Conservation (phyloP, 768 basidiomycete genomes). For the Leccinum uliginosum region DNA sequence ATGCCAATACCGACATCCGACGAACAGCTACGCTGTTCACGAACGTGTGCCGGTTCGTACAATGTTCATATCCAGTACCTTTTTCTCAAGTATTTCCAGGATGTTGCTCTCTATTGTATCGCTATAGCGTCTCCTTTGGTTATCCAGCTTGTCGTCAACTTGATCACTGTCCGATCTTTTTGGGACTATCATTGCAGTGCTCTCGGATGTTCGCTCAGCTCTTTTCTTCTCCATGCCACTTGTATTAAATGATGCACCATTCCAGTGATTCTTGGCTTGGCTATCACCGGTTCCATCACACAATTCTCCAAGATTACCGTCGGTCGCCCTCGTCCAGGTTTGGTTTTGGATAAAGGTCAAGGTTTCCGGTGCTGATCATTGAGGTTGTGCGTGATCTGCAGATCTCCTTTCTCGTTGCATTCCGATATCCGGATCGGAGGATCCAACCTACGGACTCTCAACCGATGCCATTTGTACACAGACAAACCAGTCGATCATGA, state of each 20-base stretch:
- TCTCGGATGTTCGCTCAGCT: slow-evolving; percentile 38
- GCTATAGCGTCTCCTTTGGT: slow-evolving; percentile 62
- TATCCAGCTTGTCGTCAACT: slow-evolving; percentile 65
- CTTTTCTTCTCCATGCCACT: slow-evolving; percentile 23
- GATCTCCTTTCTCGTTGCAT: slow-evolving; percentile 48
- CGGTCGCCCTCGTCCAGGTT: slow-evolving; percentile 85
- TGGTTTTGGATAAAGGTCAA: neutral
- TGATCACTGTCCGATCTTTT: slow-evolving; percentile 70
- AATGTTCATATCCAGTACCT: neutral
- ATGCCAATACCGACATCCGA: slow-evolving; percentile 4
- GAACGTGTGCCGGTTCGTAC: slow-evolving; percentile 72
- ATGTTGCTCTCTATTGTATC: slow-evolving; percentile 48
- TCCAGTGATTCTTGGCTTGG: slow-evolving; percentile 66
- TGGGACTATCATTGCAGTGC: slow-evolving; percentile 84
- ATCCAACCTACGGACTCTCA: slow-evolving; percentile 70
- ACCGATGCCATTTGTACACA: slow-evolving; percentile 80
- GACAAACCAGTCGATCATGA: slow-evolving; percentile 48
- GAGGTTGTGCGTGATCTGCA: slow-evolving; percentile 2
- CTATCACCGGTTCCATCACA: slow-evolving; percentile 76
- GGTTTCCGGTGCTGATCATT: neutral
- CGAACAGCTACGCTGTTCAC: slow-evolving; percentile 56
- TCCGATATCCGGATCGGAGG: slow-evolving; percentile 56
- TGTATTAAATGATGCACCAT: neutral
- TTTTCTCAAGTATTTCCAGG: slow-evolving; percentile 26
- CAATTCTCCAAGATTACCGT: slow-evolving; percentile 84